Evolutionary conservation across 1,284 basidiomycete species (phyloP).

Genomic region (Athelia sp.): DNA sequence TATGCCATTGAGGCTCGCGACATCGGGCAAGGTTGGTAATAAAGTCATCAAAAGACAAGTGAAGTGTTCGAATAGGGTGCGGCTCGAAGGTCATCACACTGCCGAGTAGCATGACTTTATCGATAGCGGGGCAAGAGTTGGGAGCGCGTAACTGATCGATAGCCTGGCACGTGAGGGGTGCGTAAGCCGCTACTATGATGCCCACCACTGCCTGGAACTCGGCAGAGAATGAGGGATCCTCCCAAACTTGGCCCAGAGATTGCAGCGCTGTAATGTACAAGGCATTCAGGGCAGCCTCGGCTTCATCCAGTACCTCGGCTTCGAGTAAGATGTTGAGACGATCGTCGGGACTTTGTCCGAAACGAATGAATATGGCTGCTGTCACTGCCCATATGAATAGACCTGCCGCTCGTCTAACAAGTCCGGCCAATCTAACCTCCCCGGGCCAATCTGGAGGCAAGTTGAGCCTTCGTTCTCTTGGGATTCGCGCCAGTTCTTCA

Average conservation of each 20-base stretch:
- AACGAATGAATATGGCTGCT: conserved; percentile 23
- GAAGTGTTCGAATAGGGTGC: too few relatives aligned
- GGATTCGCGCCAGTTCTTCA: conserved; percentile 19
- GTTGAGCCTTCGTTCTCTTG: conserved; percentile 16
- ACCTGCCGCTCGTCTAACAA: conserved; percentile 21
- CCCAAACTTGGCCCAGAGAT: background rate
- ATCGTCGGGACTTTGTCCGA: conserved; percentile 24
- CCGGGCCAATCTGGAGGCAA: conserved; percentile 26
- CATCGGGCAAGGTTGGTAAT: too few relatives aligned
- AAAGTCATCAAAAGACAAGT: too few relatives aligned
- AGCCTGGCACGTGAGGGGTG: background rate
- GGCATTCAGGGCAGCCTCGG: background rate
- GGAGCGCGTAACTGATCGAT: background rate
- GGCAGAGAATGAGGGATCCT: background rate
- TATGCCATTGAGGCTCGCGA: too few relatives aligned
- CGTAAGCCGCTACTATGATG: background rate
- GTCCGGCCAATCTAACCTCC: conserved; percentile 8
- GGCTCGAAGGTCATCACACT: too few relatives aligned
- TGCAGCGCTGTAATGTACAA: background rate
- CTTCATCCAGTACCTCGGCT: background rate
- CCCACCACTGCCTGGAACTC: background rate
- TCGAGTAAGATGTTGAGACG: conserved; percentile 11
- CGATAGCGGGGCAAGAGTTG: too few relatives aligned
- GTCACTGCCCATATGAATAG: conserved; percentile 32
- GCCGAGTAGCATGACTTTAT: too few relatives aligned